These are phyloP conservation scores for Zymoseptoria brevis DNA, from an alignment of 2,329 filamentous ascomycete genomes.

Conservation along the genomic window DNA sequence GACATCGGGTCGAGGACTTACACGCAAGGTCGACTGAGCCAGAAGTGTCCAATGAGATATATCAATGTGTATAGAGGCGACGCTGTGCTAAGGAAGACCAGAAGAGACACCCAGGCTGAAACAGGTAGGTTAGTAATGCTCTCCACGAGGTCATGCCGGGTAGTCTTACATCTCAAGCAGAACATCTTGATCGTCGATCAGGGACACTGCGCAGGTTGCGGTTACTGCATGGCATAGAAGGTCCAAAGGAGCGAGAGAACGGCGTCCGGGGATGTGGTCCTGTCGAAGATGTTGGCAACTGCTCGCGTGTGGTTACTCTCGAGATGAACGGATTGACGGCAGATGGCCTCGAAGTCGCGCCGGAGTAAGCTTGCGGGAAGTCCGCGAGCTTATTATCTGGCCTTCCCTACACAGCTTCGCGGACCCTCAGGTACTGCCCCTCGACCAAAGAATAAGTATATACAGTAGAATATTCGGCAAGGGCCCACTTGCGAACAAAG, in stretches of 20 bases:
- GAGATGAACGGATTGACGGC: not conserved
- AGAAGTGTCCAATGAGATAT: slow-evolving; percentile 78
- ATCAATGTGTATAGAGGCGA: slow-evolving; percentile 44
- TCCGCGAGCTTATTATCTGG: not conserved
- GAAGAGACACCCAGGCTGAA: slow-evolving; percentile 47
- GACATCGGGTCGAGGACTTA: slow-evolving; percentile 60
- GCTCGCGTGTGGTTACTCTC: not conserved
- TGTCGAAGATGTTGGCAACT: not conserved
- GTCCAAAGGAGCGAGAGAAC: not conserved
- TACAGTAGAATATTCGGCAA: too few relatives aligned
- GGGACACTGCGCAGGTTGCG: not conserved
- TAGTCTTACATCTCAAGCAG: slow-evolving; percentile 6
- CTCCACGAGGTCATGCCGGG: not conserved
- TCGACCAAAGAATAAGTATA: too few relatives aligned
- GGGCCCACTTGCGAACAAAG: too few relatives aligned
- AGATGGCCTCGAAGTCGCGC: not conserved
- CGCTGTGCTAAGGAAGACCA: slow-evolving; percentile 45
- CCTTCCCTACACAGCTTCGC: too few relatives aligned
- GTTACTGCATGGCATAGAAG: slow-evolving; percentile 6
- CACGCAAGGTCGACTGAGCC: slow-evolving; percentile 90
- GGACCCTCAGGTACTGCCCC: too few relatives aligned
- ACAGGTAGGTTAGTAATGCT: slow-evolving; percentile 54
- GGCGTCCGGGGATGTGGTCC: not conserved
- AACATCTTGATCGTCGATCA: slow-evolving; percentile 3
- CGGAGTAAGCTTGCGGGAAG: not conserved